phyloP scores from a whole-genome alignment of 306 rosid genomes.

The Dicorynia guianensis region DNA sequence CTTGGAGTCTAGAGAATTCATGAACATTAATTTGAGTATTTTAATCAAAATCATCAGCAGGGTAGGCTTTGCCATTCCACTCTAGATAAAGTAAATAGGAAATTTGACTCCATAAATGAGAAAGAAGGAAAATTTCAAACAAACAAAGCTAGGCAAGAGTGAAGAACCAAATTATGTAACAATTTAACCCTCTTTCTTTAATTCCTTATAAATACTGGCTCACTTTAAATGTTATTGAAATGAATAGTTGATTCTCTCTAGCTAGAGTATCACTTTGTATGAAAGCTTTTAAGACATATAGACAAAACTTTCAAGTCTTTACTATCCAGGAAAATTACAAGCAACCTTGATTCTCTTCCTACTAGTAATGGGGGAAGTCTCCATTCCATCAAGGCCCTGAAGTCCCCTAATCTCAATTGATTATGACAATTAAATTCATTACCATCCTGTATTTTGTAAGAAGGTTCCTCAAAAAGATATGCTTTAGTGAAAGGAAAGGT shows the following conservation, averaged over 20 bases:
- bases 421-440: conserved; percentile 5
- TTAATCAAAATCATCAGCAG: background rate
- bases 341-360: no score
- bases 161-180: background rate
- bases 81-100: background rate
- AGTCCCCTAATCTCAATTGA: background rate
- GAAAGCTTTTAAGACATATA: background rate
- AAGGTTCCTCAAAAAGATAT: conserved; percentile 18
- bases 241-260: background rate
- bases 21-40: background rate
- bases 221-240: background rate
- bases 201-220: background rate
- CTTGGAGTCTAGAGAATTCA: background rate
- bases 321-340: no score
- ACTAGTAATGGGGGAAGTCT: no score
- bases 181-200: conserved; percentile 4
- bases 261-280: background rate
- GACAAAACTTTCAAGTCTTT: conserved; percentile 11
- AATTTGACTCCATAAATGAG: background rate
- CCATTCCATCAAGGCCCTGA: no score
- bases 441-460: conserved; percentile 1
- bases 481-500: conserved; percentile 18
- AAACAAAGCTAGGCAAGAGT: background rate
- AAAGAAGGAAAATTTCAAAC: background rate
- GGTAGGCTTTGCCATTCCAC: background rate